Conservation (phyloP, 352 stramenopile species). For the Phytophthora idaei region DNA sequence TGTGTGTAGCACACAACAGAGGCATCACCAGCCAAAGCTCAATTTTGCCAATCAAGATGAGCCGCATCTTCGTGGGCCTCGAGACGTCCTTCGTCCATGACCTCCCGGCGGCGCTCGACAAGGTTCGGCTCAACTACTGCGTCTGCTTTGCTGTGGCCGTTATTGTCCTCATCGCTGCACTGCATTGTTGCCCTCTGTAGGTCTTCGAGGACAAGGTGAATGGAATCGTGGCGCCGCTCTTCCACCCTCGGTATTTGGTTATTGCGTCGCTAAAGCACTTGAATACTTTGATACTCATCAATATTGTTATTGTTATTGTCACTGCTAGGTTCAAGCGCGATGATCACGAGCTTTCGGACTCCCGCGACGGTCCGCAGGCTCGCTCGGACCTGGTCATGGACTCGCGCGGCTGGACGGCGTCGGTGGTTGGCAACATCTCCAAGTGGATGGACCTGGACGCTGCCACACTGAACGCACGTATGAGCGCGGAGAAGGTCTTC, state of each 20-base stretch:
- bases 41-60: conserved; percentile 20
- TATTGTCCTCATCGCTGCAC: conserved; percentile 8
- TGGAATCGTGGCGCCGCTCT: conserved; percentile 78
- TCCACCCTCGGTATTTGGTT: conserved; percentile 72
- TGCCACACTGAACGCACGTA: conserved; percentile 38
- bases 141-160: background rate
- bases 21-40: conserved; percentile 6
- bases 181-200: conserved; percentile 27
- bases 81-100: conserved; percentile 81
- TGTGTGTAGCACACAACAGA: conserved; percentile 3
- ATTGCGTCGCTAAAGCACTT: background rate
- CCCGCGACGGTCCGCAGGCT: conserved; percentile 58
- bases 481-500: conserved; percentile 76
- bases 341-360: conserved; percentile 61
- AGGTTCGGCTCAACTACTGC: conserved; percentile 29
- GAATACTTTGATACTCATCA: background rate
- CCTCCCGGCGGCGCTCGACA: conserved; percentile 64
- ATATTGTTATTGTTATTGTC: background rate
- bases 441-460: conserved; percentile 83
- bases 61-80: conserved; percentile 77
- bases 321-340: conserved; percentile 71
- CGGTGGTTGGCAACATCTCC: conserved; percentile 80
- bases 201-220: conserved; percentile 81
- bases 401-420: conserved; percentile 83
- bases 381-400: conserved; percentile 86